phyloP scores from a whole-genome alignment of 805 yeast species.

The Yamadazyma kitorensis region DNA sequence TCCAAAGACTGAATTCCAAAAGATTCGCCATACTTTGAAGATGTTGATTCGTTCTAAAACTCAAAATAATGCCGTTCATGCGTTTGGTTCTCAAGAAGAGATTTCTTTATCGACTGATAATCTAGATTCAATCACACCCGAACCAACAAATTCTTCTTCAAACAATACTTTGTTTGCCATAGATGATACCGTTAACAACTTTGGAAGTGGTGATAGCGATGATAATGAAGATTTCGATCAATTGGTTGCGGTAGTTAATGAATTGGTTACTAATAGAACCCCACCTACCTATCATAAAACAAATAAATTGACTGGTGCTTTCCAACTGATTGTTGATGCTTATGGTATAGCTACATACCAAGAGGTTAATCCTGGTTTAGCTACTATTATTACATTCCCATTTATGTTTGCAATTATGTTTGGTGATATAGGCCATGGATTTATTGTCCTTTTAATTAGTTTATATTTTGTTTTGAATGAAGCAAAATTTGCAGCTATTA shows the following conservation, averaged over 20 bases:
- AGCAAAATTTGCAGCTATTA: conserved; percentile 46
- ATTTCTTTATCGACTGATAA: conserved; percentile 10
- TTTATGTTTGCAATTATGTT: conserved; percentile 84
- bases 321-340: conserved; percentile 72
- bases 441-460: conserved; percentile 57
- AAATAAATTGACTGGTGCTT: conserved; percentile 66
- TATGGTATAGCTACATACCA: conserved; percentile 74
- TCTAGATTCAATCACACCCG: conserved; percentile 4
- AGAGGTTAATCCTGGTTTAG: conserved; percentile 73
- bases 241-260: conserved; percentile 49
- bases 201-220: conserved; percentile 1
- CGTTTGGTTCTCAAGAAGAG: conserved; percentile 16
- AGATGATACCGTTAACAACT: conserved; percentile 19
- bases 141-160: conserved; percentile 1
- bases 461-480: conserved; percentile 54
- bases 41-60: conserved; percentile 39
- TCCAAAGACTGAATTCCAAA: conserved; percentile 50
- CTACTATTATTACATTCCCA: conserved; percentile 74
- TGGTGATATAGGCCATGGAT: conserved; percentile 82
- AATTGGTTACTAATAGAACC: conserved; percentile 58
- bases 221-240: conserved; percentile 18
- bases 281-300: conserved; percentile 73
- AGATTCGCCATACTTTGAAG: conserved; percentile 38
- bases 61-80: conserved; percentile 1
- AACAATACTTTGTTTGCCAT: conserved; percentile 20